Conservation (phyloP, 2,329 filamentous ascomycete genomes). For the Hyphodiscus sp. region DNA sequence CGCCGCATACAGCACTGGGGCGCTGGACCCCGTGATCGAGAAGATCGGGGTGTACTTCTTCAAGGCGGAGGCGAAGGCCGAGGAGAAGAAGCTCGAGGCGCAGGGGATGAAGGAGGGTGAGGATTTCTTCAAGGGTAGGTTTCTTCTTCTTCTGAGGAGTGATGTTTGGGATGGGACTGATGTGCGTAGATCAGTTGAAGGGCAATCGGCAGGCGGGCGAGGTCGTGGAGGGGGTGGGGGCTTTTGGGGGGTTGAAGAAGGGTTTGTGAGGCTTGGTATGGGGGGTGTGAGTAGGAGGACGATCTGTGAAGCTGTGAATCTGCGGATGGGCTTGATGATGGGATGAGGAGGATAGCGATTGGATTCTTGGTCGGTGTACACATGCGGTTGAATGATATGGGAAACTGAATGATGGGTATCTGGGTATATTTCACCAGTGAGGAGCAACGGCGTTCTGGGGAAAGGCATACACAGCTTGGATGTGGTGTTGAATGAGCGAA, state of each 20-base stretch:
- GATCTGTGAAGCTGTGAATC: too few species aligned
- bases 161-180: neutral
- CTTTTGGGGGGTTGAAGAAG: conserved; percentile 20
- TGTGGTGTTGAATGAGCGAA: neutral
- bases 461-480: neutral
- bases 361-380: neutral
- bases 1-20: conserved; percentile 33
- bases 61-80: conserved; percentile 36
- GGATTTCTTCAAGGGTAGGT: conserved; percentile 33
- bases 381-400: neutral
- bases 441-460: neutral
- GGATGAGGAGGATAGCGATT: neutral
- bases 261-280: neutral
- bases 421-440: neutral
- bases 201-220: conserved; percentile 33
- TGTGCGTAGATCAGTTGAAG: conserved; percentile 29
- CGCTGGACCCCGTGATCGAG: conserved; percentile 34
- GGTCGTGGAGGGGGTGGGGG: conserved; percentile 21
- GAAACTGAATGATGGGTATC: neutral
- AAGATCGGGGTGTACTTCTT: conserved; percentile 33
- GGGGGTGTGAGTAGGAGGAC: too few species aligned
- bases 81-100: conserved; percentile 34
- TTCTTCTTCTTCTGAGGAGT: neutral
- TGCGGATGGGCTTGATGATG: neutral
- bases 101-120: conserved; percentile 34